Percentiles rank a stretch among this genome's conserved stretches.
Conservation (phyloP, 2,329 filamentous ascomycete species). For the Diaporthe sp. region DNA sequence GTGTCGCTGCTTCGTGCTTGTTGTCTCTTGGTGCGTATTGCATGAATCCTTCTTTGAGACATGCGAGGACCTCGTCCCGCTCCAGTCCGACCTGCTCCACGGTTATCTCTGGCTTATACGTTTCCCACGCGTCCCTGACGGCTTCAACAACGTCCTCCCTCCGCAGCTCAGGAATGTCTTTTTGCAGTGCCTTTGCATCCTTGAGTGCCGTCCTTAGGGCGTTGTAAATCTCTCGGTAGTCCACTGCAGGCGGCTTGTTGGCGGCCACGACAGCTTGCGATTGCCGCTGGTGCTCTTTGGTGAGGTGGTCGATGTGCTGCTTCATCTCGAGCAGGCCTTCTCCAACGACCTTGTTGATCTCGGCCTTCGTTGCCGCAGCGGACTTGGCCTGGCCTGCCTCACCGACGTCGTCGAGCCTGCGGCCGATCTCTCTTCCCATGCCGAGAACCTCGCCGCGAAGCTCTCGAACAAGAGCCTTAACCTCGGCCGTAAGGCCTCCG, state of each 20-base stretch:
- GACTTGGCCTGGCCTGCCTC: constrained; percentile 56
- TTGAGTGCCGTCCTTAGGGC: constrained; percentile 81
- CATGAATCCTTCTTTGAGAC: constrained; percentile 85
- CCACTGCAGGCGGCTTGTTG: constrained; percentile 70
- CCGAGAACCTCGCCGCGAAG: constrained; percentile 91
- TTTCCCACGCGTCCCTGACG: constrained; percentile 91
- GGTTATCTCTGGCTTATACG: constrained; percentile 92
- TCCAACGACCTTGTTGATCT: constrained; percentile 82
- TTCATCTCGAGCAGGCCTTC: constrained; percentile 85
- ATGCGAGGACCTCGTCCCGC: constrained; percentile 88
- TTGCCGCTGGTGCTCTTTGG: constrained; percentile 79
- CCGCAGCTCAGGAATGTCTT: constrained; percentile 64
- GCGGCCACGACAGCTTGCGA: constrained; percentile 69
- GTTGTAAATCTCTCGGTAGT: constrained; percentile 87
- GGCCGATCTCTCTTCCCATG: constrained; percentile 91
- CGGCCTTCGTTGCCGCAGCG: constrained; percentile 69
- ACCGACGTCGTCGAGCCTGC: constrained; percentile 80
- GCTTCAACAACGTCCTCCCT: constrained; percentile 88
- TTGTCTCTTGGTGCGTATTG: constrained; percentile 73
- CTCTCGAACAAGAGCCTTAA: constrained; percentile 90
- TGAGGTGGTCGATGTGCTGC: constrained; percentile 82
- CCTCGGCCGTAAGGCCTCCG: constrained; percentile 89
- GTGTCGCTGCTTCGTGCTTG: constrained; percentile 70
- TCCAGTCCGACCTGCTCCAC: constrained; percentile 91
- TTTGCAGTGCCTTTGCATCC: constrained; percentile 65